Evolutionary conservation across 176 grass and related monocot genomes (phyloP), one percentile per base, ranked within the genome.

Genomic region (Aegilops tauschii): DNA sequence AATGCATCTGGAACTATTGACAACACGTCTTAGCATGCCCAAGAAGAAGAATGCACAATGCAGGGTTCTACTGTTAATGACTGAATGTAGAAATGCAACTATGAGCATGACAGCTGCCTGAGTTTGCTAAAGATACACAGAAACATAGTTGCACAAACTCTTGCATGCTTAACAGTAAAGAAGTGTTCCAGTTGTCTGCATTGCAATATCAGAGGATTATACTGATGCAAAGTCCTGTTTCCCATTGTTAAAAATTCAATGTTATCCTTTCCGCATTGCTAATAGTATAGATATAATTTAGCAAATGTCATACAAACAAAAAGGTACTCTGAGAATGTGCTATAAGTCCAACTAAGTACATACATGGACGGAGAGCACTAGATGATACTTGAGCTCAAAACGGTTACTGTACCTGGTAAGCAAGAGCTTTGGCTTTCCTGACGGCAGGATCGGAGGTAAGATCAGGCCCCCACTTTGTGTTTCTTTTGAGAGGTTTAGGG

Each of bases 401-500:
- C 5, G n/a, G 35, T 45, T 44, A 80, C 3, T 20, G 35, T 76
- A 95, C 96, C 93, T 96, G 96, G 88, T 98, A 96, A 28, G 92
- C 96, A 45, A 90, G 65, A 82, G 90, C 88, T 82, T 52, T 96
- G 79, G 73, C 79, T 83, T 96, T 98, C 69, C 86, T 90, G 49
- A 96, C 90, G 39, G 79, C 82, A 44, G 88, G 65, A 84, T 96
- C 93, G 29, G 84, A 44, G 56, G 86, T 74, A 39, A 90, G 91
- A 84, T 92, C 88, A 86, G 90, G 67, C 5, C 86, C 87, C 91
- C 93, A 98, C 61, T 94, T 96, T 16, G 93, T 98, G 77, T 92
- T 98, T 52, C 96, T 92, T 5, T 95, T 86, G 88, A 61, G 66
- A 90, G 85, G 88, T 44, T 87, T 91, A 32, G 47, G 17, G 5